A percentile compares a stretch with the other conserved stretches of the same genome.
These are phyloP conservation scores for Bidens hawaiensis DNA, from an alignment of 140 eudicot species.

Conservation along the genomic window DNA sequence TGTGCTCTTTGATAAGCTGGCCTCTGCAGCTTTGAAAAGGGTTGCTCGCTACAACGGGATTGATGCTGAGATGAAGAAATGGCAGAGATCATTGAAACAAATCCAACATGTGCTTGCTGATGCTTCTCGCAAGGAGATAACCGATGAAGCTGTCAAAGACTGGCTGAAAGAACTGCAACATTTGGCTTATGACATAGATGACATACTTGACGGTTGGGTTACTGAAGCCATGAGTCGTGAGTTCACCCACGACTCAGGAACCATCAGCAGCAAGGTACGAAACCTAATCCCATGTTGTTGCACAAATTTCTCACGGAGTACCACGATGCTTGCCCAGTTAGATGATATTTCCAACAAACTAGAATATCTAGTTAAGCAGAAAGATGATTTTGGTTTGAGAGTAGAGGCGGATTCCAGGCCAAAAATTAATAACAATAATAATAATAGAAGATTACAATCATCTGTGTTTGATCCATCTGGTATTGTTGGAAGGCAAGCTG, in stretches of 20 bases:
- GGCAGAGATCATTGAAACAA: not conserved
- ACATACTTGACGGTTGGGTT: conserved; percentile 31
- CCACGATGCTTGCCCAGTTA: not conserved
- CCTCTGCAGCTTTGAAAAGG: conserved; percentile 19
- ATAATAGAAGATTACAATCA: not conserved
- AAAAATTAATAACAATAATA: not conserved
- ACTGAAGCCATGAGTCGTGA: conserved; percentile 26
- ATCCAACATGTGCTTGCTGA: conserved; percentile 35
- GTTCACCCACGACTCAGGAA: not conserved
- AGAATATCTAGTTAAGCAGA: not conserved
- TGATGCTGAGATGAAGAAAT: conserved; percentile 13
- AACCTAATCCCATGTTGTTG: not conserved
- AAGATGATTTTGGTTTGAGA: not conserved
- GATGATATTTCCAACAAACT: not conserved
- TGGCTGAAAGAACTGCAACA: conserved; percentile 24
- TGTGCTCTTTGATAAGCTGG: conserved; percentile 21
- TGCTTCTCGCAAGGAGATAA: conserved; percentile 38
- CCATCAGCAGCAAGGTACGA: not conserved
- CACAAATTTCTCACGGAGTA: not conserved
- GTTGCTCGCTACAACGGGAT: conserved; percentile 26
- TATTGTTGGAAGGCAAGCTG: not conserved
- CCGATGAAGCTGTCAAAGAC: not conserved
- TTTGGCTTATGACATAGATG: conserved; percentile 17
- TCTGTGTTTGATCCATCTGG: not conserved
- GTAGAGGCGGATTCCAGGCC: not conserved